Evolutionary conservation across 2,329 filamentous ascomycete genomes (phyloP).

Genomic region (Ophiostoma australiae): DNA sequence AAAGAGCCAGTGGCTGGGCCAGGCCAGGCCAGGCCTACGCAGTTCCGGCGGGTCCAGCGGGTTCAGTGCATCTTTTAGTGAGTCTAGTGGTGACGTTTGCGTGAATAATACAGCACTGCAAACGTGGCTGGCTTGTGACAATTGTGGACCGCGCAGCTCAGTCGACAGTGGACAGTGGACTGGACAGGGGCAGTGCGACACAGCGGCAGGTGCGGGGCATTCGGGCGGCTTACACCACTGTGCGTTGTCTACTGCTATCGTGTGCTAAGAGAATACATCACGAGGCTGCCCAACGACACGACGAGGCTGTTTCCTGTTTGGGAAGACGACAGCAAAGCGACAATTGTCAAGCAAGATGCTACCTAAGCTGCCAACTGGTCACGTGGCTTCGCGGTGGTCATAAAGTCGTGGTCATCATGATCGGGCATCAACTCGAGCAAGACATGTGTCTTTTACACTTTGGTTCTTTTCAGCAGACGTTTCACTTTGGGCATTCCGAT

Average conservation of each 20-base stretch:
- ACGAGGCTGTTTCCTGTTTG: background rate
- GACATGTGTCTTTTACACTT: background rate
- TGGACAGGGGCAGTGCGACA: background rate
- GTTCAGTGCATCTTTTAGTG: background rate
- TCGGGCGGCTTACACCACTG: background rate
- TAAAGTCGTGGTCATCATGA: background rate
- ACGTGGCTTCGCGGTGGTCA: background rate
- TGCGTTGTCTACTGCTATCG: background rate
- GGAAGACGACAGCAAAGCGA: background rate
- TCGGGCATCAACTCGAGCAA: background rate
- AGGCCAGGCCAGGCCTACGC: background rate
- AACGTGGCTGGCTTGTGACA: background rate
- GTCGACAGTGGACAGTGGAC: background rate
- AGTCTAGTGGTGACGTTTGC: background rate
- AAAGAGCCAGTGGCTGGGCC: background rate
- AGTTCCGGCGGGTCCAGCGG: background rate
- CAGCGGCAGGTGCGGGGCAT: slow-evolving; percentile 5
- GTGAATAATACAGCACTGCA: background rate
- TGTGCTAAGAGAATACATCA: background rate
- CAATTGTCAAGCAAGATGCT: background rate
- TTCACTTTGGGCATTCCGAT: background rate
- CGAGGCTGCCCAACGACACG: slow-evolving; percentile 5
- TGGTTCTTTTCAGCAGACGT: background rate
- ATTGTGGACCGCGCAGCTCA: background rate
- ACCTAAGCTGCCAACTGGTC: background rate